phyloP scores from a whole-genome alignment of 495 filamentous ascomycete species.

The Podospora fimiseda region DNA sequence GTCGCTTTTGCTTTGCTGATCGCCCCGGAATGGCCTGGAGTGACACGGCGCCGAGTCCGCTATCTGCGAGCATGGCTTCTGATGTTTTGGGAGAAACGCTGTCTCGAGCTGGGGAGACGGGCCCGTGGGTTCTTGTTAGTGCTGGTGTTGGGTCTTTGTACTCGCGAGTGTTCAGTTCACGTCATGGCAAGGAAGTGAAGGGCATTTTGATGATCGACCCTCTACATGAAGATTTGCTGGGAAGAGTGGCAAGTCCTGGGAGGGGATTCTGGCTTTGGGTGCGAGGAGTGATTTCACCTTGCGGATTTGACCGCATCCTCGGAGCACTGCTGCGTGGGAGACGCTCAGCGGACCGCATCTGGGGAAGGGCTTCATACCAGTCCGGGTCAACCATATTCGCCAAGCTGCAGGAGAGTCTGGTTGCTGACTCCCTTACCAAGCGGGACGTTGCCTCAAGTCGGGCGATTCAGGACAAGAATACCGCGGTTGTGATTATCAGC shows the following conservation, averaged over 20 bases:
- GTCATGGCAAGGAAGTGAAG: slow-evolving; percentile 61
- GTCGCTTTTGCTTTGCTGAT: slow-evolving; percentile 91
- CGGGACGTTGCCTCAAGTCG: slow-evolving; percentile 71
- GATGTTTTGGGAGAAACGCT: slow-evolving; percentile 83
- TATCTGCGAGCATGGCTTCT: slow-evolving; percentile 82
- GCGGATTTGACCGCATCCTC: slow-evolving; percentile 71
- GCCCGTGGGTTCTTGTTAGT: slow-evolving; percentile 58
- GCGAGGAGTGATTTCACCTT: slow-evolving; percentile 73
- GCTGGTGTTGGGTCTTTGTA: slow-evolving; percentile 81
- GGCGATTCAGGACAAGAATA: slow-evolving; percentile 66
- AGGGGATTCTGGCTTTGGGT: slow-evolving; percentile 82
- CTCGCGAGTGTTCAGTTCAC: slow-evolving; percentile 78
- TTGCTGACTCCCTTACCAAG: slow-evolving; percentile 72
- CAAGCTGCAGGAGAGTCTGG: slow-evolving; percentile 86
- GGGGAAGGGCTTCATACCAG: slow-evolving; percentile 70
- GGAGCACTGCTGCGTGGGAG: slow-evolving; percentile 76
- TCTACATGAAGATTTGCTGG: slow-evolving; percentile 77
- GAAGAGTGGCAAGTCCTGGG: slow-evolving; percentile 54
- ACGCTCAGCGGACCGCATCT: slow-evolving; percentile 74
- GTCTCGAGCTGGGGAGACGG: slow-evolving; percentile 68
- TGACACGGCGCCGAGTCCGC: slow-evolving; percentile 88
- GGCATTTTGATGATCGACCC: slow-evolving; percentile 84
- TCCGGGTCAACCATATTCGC: slow-evolving; percentile 76
- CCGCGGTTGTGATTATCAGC: slow-evolving; percentile 74
- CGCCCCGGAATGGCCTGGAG: slow-evolving; percentile 81